A percentile compares a stretch with the other conserved stretches of the same genome.
Conservation (phyloP, 192 early-diverging fungal species). For the Radiomyces spectabilis region DNA sequence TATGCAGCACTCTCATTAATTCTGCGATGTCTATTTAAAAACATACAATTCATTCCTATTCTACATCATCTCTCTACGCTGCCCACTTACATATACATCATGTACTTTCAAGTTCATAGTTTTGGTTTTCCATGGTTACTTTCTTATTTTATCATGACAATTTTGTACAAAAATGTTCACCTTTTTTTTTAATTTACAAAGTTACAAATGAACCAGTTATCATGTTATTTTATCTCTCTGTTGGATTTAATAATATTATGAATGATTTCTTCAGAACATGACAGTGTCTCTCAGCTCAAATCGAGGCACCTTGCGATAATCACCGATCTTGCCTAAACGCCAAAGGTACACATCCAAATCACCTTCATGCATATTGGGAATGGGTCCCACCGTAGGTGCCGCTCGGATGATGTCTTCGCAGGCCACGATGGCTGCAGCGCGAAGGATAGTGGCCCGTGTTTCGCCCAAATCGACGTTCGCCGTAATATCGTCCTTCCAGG, state of each 20-base stretch:
- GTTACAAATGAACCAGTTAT: too few relatives aligned
- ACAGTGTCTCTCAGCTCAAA: conserved; percentile 58
- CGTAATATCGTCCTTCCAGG: conserved; percentile 38
- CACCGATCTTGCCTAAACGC: conserved; percentile 65
- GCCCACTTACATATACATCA: too few relatives aligned
- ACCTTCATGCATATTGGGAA: conserved; percentile 29
- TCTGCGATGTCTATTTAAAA: too few relatives aligned
- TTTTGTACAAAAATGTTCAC: too few relatives aligned
- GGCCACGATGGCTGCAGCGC: conserved; percentile 63
- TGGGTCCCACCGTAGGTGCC: conserved; percentile 18
- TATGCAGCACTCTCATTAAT: conserved; percentile 24
- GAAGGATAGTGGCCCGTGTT: conserved; percentile 48
- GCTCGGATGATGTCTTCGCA: conserved; percentile 49
- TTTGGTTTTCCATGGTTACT: too few relatives aligned
- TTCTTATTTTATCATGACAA: too few relatives aligned
- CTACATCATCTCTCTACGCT: too few relatives aligned
- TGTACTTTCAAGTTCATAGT: too few relatives aligned
- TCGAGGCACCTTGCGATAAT: conserved; percentile 46
- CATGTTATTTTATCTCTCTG: too few relatives aligned
- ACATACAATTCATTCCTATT: too few relatives aligned
- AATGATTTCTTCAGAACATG: conserved; percentile 66
- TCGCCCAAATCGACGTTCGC: conserved; percentile 36
- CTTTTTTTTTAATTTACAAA: too few relatives aligned
- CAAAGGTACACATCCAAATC: conserved; percentile 65
- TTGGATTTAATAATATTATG: too few relatives aligned